Conservation (phyloP, 2,329 filamentous ascomycete species). For the Aspergillus ustus region DNA sequence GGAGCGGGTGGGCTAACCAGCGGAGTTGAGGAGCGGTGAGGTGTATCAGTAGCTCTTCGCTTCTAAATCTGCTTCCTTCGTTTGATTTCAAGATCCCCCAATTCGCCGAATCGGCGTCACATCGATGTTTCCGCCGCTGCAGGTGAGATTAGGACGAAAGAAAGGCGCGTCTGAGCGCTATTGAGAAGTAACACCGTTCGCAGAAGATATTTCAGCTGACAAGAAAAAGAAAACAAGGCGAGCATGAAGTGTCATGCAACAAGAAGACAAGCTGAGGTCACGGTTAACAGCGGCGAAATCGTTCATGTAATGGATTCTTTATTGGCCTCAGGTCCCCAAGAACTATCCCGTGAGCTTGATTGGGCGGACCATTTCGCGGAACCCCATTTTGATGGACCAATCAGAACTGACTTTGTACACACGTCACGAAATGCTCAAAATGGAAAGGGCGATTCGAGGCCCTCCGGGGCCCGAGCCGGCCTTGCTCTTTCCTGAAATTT, state of each 20-base stretch:
- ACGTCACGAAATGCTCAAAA: background rate
- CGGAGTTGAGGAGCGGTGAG: slow-evolving; percentile 23
- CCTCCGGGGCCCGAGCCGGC: no score
- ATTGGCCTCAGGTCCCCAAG: slow-evolving; percentile 11
- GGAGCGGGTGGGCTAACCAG: slow-evolving; percentile 23
- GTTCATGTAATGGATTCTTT: background rate
- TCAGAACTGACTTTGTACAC: background rate
- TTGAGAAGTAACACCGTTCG: background rate
- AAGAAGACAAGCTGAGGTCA: slow-evolving; percentile 5
- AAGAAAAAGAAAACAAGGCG: background rate
- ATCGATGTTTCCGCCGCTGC: background rate
- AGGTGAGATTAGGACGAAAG: background rate
- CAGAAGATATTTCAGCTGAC: background rate
- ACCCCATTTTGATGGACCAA: background rate
- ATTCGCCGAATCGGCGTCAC: slow-evolving; percentile 3
- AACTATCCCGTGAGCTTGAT: slow-evolving; percentile 2
- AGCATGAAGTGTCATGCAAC: background rate
- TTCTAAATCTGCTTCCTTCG: slow-evolving; percentile 9
- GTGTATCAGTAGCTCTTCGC: slow-evolving; percentile 12
- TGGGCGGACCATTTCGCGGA: slow-evolving; percentile 1
- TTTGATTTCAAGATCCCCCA: slow-evolving; percentile 10
- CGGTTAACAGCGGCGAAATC: slow-evolving; percentile 16
- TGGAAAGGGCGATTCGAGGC: background rate
- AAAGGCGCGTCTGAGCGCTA: background rate
- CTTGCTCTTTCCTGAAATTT: background rate